A percentile compares a stretch with the other conserved stretches of the same genome.
Conservation (phyloP, 495 filamentous ascomycete genomes). For the Talaromyces borbonicus region DNA sequence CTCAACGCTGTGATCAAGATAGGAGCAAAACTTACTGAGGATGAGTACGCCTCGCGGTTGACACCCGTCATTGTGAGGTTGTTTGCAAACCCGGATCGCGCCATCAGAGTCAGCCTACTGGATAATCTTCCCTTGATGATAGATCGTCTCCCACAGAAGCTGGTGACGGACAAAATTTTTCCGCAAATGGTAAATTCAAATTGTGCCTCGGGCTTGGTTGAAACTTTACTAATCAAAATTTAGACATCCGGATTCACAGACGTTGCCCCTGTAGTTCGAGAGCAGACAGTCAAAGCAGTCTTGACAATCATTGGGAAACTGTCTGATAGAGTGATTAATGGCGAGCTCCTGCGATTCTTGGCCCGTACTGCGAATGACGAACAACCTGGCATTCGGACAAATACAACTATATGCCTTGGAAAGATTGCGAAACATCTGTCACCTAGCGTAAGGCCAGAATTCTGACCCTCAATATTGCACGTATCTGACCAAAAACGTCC, state of each 20-base stretch:
- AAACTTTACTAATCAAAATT: too few species aligned
- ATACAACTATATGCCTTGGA: constrained; percentile 93
- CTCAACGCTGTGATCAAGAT: constrained; percentile 85
- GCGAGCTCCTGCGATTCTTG: constrained; percentile 80
- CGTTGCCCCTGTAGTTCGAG: constrained; percentile 78
- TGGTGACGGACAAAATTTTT: constrained; percentile 94
- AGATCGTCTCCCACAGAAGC: constrained; percentile 76
- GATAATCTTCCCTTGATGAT: constrained; percentile 89
- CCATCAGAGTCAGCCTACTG: constrained; percentile 81
- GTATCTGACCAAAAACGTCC: constrained; percentile 13
- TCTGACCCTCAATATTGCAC: background rate
- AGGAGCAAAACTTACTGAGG: constrained; percentile 69
- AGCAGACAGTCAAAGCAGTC: constrained; percentile 91
- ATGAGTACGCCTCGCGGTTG: constrained; percentile 78
- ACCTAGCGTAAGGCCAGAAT: constrained; percentile 42
- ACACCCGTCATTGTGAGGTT: constrained; percentile 81
- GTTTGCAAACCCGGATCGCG: constrained; percentile 85
- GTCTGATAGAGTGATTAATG: constrained; percentile 85
- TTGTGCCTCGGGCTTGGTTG: too few species aligned
- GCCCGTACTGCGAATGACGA: constrained; percentile 97
- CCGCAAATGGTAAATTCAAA: constrained; percentile 63
- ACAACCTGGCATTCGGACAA: constrained; percentile 93
- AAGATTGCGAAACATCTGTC: constrained; percentile 90
- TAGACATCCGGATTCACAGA: constrained; percentile 89
- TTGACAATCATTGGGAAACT: constrained; percentile 78